These are phyloP conservation scores for Fusarium keratoplasticum DNA, from an alignment of 2,329 filamentous ascomycete species.

Conservation along the genomic window DNA sequence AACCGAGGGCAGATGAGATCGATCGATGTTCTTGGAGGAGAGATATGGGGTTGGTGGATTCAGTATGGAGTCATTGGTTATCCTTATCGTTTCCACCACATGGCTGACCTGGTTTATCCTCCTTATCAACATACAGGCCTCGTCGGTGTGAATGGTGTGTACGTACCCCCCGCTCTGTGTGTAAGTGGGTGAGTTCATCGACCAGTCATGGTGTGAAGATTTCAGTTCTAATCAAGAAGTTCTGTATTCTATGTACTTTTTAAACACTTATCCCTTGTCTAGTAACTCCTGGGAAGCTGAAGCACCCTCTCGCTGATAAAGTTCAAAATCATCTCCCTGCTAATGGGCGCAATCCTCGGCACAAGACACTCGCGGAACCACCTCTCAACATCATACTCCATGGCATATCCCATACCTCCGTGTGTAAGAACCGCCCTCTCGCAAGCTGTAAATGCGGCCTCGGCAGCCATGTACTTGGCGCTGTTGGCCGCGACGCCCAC, in stretches of 20 bases:
- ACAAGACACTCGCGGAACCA: slow-evolving; percentile 75
- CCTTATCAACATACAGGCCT: neutral
- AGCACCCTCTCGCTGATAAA: slow-evolving; percentile 77
- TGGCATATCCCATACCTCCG: slow-evolving; percentile 74
- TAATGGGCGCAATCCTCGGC: slow-evolving; percentile 73
- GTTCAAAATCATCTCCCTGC: slow-evolving; percentile 81
- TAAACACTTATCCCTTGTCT: neutral
- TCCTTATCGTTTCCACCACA: neutral
- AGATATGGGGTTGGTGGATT: neutral
- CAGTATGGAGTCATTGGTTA: neutral
- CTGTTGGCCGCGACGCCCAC: slow-evolving; percentile 75
- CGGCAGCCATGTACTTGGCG: slow-evolving; percentile 77
- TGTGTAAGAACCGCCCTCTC: slow-evolving; percentile 70
- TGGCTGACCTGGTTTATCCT: neutral
- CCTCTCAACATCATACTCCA: slow-evolving; percentile 73
- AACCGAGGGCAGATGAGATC: slow-evolving; percentile 4
- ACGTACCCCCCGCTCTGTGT: neutral
- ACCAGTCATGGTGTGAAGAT: neutral
- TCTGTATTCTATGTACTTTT: neutral
- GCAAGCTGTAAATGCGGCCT: slow-evolving; percentile 72
- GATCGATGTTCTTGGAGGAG: neutral
- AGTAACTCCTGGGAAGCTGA: slow-evolving; percentile 76
- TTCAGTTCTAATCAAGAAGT: neutral
- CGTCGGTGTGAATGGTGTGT: neutral
- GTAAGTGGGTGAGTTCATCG: neutral